These are phyloP conservation scores for Trichophyton benhamiae DNA, from an alignment of 2,329 filamentous ascomycete species.

Conservation along the genomic window DNA sequence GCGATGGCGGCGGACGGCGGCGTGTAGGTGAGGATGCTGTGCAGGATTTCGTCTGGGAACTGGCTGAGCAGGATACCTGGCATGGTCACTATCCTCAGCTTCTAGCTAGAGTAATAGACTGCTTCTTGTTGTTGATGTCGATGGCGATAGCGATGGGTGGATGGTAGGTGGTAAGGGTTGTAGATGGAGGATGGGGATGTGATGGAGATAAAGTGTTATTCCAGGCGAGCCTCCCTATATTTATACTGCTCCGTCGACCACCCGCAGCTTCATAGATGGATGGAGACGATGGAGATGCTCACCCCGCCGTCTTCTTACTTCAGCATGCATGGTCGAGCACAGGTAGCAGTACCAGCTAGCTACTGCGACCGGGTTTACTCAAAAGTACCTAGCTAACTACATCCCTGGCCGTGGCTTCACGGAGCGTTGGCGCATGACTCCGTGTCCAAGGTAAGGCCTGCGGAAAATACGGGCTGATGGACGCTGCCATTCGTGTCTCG, in stretches of 20 bases:
- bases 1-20: conserved; percentile 39
- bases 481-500: not conserved
- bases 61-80: not conserved
- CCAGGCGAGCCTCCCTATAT: not conserved
- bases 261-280: not conserved
- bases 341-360: not conserved
- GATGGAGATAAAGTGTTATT: not conserved
- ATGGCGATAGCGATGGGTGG: not conserved
- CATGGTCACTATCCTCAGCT: not conserved
- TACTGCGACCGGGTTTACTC: not conserved
- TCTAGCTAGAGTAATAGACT: not conserved
- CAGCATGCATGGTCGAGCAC: not conserved
- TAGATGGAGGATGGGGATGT: not conserved
- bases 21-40: conserved; percentile 58
- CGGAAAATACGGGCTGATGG: not conserved
- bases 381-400: not conserved
- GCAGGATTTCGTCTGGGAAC: conserved; percentile 68
- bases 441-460: not conserved
- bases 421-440: not conserved
- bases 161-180: not conserved
- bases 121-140: not conserved
- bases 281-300: not conserved
- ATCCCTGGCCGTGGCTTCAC: not conserved
- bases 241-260: not conserved
- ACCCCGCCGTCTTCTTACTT: not conserved